Base-by-base conservation (phyloP, 768 basidiomycete genomes). In the Lactarius vividus region DNA sequence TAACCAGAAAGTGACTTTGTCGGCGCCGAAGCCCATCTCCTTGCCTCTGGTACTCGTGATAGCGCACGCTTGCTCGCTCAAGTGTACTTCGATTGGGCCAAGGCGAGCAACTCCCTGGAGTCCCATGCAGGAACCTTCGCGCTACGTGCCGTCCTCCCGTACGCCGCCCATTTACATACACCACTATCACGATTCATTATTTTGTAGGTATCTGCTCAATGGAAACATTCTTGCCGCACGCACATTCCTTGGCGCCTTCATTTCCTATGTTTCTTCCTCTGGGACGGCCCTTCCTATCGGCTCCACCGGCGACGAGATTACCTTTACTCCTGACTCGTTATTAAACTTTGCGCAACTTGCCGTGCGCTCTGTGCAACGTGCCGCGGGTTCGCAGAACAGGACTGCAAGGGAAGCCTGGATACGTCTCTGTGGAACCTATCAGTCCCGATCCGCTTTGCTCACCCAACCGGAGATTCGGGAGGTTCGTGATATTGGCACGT, bases 281-380 rank as follows among this genome's bases (percentile, higher is more conserved):
- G 74, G 82, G 9, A 13, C 49, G 11, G 23, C 74, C 77, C 46
- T 67, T 81, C 64, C 71, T 71, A 8, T 80, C 83, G 46, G 71
- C 80, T 57, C 75, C 81, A 67, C 77, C 78, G 29, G 71, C 77
- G 11, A 72, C 63, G 91, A 95, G 72, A 81, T 97, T 4, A 75
- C 84, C 16, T 79, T 94, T 62, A 95, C 93, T 5, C 84, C 83
- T 31, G 91, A 96, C 68, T 77, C 84, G 0, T 79, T 87, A 7
- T 79, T 97, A 65, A 99, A 97, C 74, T 98, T 96, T 75, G 81
- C 89, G 2, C 97, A 99, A 72, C 84, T 98, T 61, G 93, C 91
- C 0, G 85, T 98, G 13, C 75, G 89, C 60, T 89, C 89, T n/a
- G 93, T 92, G 69, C 96, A 98, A 74, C 85, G 93, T 28, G 88